A percentile compares a stretch with the other conserved stretches of the same genome.
Evolutionary conservation across 768 basidiomycete species (phyloP).

Genomic region (Strobilomyces echinocephalus): DNA sequence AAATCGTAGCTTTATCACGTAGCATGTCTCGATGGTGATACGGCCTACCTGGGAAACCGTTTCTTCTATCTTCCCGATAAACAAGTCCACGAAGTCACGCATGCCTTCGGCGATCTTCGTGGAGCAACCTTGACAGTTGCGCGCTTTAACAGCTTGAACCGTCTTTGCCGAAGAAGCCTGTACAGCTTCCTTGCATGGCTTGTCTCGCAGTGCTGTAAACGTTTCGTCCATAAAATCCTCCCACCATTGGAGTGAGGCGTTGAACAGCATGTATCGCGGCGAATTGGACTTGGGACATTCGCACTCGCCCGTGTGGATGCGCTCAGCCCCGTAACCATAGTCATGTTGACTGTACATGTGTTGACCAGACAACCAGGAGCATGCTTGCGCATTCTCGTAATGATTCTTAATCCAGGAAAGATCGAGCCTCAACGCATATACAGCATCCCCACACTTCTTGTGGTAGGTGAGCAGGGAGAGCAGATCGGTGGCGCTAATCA

Average conservation of each 20-base stretch:
- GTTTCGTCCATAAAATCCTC: constrained; percentile 10
- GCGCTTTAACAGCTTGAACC: neutral
- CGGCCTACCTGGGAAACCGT: constrained; percentile 4
- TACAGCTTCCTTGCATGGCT: constrained; percentile 14
- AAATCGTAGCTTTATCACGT: neutral
- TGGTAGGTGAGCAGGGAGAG: neutral
- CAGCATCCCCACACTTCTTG: neutral
- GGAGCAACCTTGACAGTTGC: neutral
- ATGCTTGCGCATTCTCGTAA: neutral
- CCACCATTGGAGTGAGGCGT: constrained; percentile 14
- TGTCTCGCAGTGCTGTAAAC: constrained; percentile 13
- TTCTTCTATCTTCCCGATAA: constrained; percentile 14
- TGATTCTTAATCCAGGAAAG: neutral
- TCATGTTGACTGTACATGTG: neutral
- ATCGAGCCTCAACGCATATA: neutral
- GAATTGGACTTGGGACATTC: neutral
- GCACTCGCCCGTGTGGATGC: neutral
- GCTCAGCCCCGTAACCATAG: too few species aligned
- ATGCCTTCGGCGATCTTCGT: constrained; percentile 5
- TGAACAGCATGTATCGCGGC: neutral
- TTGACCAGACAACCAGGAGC: neutral
- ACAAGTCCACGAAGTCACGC: constrained; percentile 9
- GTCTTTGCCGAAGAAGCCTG: neutral
- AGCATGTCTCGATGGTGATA: neutral
- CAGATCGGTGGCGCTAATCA: neutral